A percentile compares a stretch with the other conserved stretches of the same genome.
These are phyloP conservation scores for Colletotrichum tropicicola DNA, from an alignment of 2,329 filamentous ascomycete genomes.

Conservation along the genomic window DNA sequence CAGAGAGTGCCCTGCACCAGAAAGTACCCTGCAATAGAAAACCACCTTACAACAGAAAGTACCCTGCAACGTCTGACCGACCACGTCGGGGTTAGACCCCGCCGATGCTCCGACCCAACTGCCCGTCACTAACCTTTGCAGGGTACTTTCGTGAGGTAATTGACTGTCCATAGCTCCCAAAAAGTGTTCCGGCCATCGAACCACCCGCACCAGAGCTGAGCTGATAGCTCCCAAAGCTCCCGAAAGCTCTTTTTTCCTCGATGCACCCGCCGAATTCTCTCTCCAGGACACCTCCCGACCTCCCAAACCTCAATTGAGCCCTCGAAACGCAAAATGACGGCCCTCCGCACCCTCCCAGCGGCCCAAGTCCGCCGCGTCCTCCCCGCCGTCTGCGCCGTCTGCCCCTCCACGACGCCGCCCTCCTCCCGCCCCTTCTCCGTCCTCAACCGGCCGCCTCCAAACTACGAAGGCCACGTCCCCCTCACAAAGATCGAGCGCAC, in stretches of 20 bases:
- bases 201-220: conserved; percentile 4
- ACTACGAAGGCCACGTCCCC: conserved; percentile 92
- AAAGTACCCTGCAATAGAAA: not conserved
- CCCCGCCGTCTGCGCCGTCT: conserved; percentile 28
- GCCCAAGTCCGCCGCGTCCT: conserved; percentile 6
- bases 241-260: not conserved
- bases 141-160: conserved; percentile 18
- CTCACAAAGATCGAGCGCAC: conserved; percentile 81
- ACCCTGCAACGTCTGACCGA: not conserved
- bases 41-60: not conserved
- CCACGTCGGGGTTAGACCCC: conserved; percentile 12
- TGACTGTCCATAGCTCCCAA: conserved; percentile 3
- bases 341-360: conserved; percentile 1
- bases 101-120: conserved; percentile 13
- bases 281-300: not conserved
- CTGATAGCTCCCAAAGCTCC: conserved; percentile 6
- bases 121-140: not conserved
- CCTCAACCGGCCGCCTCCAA: conserved; percentile 84
- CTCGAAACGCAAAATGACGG: conserved; percentile 10
- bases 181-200: conserved; percentile 16
- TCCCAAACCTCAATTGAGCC: no score
- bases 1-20: not conserved
- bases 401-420: conserved; percentile 21
- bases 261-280: not conserved
- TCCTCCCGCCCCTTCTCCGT: conserved; percentile 71